These are phyloP conservation scores for Anethum foeniculum DNA, from an alignment of 140 eudicot species.

Conservation along the genomic window DNA sequence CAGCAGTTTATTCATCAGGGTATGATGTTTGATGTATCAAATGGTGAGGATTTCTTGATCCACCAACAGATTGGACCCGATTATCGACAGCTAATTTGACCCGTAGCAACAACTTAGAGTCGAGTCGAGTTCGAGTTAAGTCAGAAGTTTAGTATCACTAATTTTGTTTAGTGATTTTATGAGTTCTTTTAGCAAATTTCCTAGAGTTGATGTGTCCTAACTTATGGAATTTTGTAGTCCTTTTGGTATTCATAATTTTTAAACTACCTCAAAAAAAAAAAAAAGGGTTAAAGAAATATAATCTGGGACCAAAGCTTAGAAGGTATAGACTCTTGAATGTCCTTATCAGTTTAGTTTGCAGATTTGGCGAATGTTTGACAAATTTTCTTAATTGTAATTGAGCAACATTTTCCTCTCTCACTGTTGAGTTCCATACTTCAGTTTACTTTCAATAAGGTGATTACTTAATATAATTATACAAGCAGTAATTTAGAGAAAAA, in stretches of 20 bases:
- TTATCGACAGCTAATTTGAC: conserved; percentile 30
- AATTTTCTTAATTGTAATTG: conserved; percentile 1
- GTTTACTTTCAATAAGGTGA: not conserved
- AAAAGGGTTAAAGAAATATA: not conserved
- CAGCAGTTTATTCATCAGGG: conserved; percentile 26
- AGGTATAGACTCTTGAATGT: conserved; percentile 5
- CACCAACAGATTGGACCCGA: conserved; percentile 40
- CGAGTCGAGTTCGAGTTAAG: conserved; percentile 22
- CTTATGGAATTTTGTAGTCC: conserved; percentile 11
- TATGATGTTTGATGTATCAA: conserved; percentile 23
- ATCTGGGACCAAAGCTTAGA: not conserved
- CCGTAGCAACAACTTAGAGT: not conserved
- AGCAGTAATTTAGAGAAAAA: too few species aligned
- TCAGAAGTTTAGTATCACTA: conserved; percentile 2
- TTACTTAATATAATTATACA: too few species aligned
- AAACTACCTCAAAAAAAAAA: not conserved
- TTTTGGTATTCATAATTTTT: not conserved
- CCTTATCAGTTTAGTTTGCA: not conserved
- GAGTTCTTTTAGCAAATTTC: conserved; percentile 8
- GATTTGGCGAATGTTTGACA: not conserved
- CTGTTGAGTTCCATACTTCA: not conserved
- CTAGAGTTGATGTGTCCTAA: conserved; percentile 10
- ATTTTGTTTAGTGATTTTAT: not conserved
- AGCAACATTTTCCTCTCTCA: not conserved
- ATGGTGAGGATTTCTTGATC: conserved; percentile 47